phyloP scores from a whole-genome alignment of 345 rosid species.

The Rhodamnia argentea region DNA sequence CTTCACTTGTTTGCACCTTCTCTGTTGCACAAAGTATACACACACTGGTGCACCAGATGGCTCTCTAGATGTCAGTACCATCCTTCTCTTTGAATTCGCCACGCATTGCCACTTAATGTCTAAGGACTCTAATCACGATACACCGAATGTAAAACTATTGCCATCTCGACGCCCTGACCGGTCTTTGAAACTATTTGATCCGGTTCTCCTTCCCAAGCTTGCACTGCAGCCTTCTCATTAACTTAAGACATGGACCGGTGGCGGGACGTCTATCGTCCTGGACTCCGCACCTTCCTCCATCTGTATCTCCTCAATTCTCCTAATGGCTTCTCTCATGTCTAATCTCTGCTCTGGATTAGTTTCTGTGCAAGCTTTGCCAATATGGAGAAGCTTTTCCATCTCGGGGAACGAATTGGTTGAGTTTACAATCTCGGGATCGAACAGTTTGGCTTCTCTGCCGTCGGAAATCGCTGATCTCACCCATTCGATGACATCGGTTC shows the following conservation, averaged over 20 bases:
- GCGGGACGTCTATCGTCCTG: slow-evolving; percentile 7
- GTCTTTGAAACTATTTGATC: neutral
- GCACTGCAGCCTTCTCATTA: slow-evolving; percentile 20
- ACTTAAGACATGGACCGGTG: neutral
- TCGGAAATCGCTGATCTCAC: slow-evolving; percentile 28
- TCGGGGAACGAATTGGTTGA: slow-evolving; percentile 10
- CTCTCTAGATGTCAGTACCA: neutral
- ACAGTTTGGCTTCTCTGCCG: slow-evolving; percentile 35
- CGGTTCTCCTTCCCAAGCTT: neutral
- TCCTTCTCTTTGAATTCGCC: neutral
- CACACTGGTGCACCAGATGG: neutral
- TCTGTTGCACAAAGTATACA: neutral
- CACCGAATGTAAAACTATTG: neutral
- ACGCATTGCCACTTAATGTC: neutral
- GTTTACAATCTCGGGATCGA: slow-evolving; percentile 53
- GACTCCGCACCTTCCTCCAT: slow-evolving; percentile 14
- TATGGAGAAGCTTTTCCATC: slow-evolving; percentile 39
- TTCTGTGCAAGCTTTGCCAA: slow-evolving; percentile 48
- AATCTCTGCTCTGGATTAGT: slow-evolving; percentile 33
- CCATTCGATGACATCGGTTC: slow-evolving; percentile 48
- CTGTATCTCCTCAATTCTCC: slow-evolving; percentile 30
- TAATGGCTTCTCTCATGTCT: slow-evolving; percentile 42
- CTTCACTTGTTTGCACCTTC: neutral
- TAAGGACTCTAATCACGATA: neutral
- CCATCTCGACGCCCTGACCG: neutral